A percentile compares a stretch with the other conserved stretches of the same genome.
phyloP scores from a whole-genome alignment of 225 moss, liverwort and hornwort species.

The Marchantia polymorpha region DNA sequence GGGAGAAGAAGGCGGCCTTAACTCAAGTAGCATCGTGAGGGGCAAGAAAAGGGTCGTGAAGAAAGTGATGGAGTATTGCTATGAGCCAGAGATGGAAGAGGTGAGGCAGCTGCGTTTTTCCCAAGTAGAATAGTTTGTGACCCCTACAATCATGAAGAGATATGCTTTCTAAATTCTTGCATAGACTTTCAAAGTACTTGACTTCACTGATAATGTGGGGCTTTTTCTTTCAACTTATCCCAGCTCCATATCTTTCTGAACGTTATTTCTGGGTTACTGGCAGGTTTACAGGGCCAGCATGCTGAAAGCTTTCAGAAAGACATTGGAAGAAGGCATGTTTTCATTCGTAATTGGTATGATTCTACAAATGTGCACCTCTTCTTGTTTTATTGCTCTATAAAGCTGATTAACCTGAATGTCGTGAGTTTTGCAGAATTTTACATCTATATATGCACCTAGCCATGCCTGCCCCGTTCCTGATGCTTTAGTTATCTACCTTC shows the following conservation, averaged over 20 bases:
- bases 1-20: slow-evolving; percentile 30
- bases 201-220: background rate
- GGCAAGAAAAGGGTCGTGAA: slow-evolving; percentile 35
- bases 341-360: slow-evolving; percentile 48
- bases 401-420: slow-evolving; percentile 33
- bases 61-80: slow-evolving; percentile 49
- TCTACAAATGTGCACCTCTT: slow-evolving; percentile 29
- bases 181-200: background rate
- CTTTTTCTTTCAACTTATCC: background rate
- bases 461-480: slow-evolving; percentile 19
- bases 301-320: slow-evolving; percentile 51
- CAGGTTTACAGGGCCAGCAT: slow-evolving; percentile 48
- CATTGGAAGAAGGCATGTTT: slow-evolving; percentile 50
- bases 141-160: background rate
- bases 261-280: slow-evolving; percentile 2
- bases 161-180: background rate
- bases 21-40: slow-evolving; percentile 19
- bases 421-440: slow-evolving; percentile 40
- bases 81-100: slow-evolving; percentile 49
- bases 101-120: slow-evolving; percentile 6
- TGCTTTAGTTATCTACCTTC: slow-evolving; percentile 21
- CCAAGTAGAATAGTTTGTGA: background rate
- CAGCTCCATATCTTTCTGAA: background rate
- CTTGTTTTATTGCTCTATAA: slow-evolving; percentile 20
- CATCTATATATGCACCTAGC: slow-evolving; percentile 29